Evolutionary conservation across 1,284 basidiomycete genomes (phyloP).

Genomic region (Rhodotorula sp.): DNA sequence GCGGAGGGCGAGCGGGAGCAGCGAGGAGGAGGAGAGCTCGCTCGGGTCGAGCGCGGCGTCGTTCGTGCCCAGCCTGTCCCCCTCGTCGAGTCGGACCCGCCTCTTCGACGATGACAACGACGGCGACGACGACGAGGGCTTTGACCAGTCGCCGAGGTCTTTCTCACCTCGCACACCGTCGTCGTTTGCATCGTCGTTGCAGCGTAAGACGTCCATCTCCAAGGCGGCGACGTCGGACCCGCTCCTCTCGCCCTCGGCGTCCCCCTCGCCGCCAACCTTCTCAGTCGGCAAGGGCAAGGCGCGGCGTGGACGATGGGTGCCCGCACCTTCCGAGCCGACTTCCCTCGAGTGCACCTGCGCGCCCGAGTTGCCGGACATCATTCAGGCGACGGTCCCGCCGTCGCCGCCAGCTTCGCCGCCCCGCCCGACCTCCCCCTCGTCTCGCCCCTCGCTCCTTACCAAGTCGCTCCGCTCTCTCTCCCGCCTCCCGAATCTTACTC

Average conservation of each 20-base stretch:
- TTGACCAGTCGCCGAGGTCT: conserved; percentile 1
- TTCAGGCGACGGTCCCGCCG: conserved; percentile 1
- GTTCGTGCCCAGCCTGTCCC: background rate
- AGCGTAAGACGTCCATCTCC: conserved; percentile 18
- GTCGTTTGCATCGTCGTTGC: background rate
- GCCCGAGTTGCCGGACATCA: conserved; percentile 15
- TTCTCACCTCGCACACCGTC: background rate
- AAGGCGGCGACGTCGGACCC: conserved; percentile 29
- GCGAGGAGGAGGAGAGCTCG: background rate
- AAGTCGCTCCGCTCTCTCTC: conserved; percentile 38
- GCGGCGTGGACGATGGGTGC: conserved; percentile 21
- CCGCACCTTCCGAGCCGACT: conserved; percentile 6
- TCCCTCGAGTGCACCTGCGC: background rate
- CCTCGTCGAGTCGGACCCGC: background rate
- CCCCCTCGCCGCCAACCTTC: background rate
- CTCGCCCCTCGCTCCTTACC: conserved; percentile 25
- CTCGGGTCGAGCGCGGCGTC: background rate
- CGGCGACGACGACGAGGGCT: conserved; percentile 27
- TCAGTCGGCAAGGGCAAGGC: background rate
- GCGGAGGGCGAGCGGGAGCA: background rate
- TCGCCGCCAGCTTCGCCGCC: background rate
- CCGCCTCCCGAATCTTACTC: conserved; percentile 30
- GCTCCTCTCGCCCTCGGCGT: conserved; percentile 21
- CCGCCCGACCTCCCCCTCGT: background rate
- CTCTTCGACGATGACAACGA: conserved; percentile 36